Evolutionary conservation across 2,329 filamentous ascomycete genomes (phyloP), one percentile per base, ranked within the genome.

Genomic region (Clonostachys byssicola): DNA sequence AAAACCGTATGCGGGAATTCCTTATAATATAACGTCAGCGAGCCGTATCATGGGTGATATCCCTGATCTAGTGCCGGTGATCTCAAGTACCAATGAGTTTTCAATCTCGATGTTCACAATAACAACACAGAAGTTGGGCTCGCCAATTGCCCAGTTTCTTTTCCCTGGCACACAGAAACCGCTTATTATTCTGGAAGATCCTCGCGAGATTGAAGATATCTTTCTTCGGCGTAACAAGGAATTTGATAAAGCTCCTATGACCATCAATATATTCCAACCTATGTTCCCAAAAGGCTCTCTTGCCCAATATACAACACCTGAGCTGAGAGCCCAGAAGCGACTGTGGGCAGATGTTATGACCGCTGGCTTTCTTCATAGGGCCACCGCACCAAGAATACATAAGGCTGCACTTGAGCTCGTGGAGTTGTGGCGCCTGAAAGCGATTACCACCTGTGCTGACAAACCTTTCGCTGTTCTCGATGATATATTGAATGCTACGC

Each of bases 1-100:
- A 1, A 68, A 63, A 43, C 72, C 73, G 2, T 60, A 76, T 5
- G 56, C 68, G 5, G 67, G 66, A 5, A 75, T 77, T 38, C 71
- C 74, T 3, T 70, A 74, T 61, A 70, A 73, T 49, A 53, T 51
- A 12, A 52, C 58, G 16, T 61, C 71, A 1, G 58, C 61, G 2
- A 52, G 49, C 1, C 59, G 55, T 34, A 34, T 74, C 0, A 53
- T 74, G 13, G 73, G 74, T 6, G 72, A 77, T 49, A 51, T 70
- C 2, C 68, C 68, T 17, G 40, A 42, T 14, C 17, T 42, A 10
- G 40, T 23, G 12, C 42, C 18, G n/a, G 43, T 49, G 34, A 20
- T 44, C 34, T 18, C 17, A 23, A 40, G 34, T 30, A n/a, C n/a
- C 17, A 30, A 30, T 17, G 47, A 50, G 23, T 23, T 34, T 33